Base-by-base conservation (phyloP, 1,284 basidiomycete genomes). In the Hymenochaete sp. region DNA sequence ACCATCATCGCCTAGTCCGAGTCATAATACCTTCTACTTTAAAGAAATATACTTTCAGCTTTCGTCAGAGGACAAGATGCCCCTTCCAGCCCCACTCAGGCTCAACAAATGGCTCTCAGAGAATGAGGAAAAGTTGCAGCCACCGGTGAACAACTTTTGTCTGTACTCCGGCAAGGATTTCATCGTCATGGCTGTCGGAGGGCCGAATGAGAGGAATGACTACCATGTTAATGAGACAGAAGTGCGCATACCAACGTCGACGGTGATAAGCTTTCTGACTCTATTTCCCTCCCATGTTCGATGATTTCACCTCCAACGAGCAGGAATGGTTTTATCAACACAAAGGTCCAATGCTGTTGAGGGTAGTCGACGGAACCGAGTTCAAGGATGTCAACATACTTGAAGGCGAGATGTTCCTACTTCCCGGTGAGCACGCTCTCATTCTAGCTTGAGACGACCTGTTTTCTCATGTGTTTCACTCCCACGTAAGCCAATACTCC, bases 281-380 rank as follows among this genome's bases (percentile, higher is more conserved):
- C 41, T 14, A n/a, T 42, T 11, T 22, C 27, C 9, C 21, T 18
- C 14, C 26, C 14, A 44, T 44, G 14, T 3, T 19, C 2, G 10
- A 6, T 27, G 11, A 28, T 37, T 27, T 16, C 36, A 24, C 7
- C n/a, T 28, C 19, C n/a, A 21, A 11, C 19, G n/a, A 4, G 4
- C 16, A 88, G 82, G 93, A 96, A 66, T 96, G 91, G 91, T 96
- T 96, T 62, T 95, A 92, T 64, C 93, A 97, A 62, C 75, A 93
- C 68, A 89, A 92, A 62, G 91, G 91, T 1, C 79, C 75, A 2
- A 96, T 97, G 89, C 67, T 90, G 9, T 70, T 97, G 31, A 80
- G 88, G 52, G 81, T 90, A 3, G 83, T 98, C 8, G 90, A 95
- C 46, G 86, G 84, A 14, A 83, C 81, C n/a, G 70, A 75, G 54